phyloP scores from a whole-genome alignment of 176 grass and related monocot species.

The Rhipidocladum racemiflorum region DNA sequence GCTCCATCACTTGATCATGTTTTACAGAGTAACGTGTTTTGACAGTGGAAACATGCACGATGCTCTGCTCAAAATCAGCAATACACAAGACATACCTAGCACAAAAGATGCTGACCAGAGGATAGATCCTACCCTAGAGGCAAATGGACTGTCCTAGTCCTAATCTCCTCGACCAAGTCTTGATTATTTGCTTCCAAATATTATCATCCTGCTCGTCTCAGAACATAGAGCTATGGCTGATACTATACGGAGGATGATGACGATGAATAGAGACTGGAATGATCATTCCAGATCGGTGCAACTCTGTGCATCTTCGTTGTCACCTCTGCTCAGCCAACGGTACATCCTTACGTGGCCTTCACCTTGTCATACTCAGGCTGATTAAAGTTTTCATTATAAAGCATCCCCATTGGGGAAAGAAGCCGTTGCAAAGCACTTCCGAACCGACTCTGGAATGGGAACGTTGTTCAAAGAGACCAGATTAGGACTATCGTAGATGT shows the following conservation, averaged over 20 bases:
- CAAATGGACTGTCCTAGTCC: not conserved
- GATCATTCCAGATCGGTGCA: not conserved
- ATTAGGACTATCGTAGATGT: not conserved
- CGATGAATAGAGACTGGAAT: not conserved
- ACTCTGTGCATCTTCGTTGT: not conserved
- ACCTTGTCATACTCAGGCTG: slow-evolving; percentile 32
- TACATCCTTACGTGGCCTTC: not conserved
- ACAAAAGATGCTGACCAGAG: not conserved
- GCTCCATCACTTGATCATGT: not conserved
- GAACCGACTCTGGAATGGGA: slow-evolving; percentile 54
- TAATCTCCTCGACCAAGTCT: not conserved
- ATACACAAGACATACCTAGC: not conserved
- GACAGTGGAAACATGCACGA: not conserved
- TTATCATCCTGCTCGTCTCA: not conserved
- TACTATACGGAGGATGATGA: not conserved
- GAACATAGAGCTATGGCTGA: not conserved
- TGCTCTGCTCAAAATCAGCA: not conserved
- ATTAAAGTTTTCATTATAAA: slow-evolving; percentile 69
- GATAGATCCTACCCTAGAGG: not conserved
- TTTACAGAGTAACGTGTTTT: not conserved
- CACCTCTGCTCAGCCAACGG: not conserved
- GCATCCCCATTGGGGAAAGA: slow-evolving; percentile 58
- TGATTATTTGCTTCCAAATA: not conserved
- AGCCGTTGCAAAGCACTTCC: slow-evolving; percentile 70
- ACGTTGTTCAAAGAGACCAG: not conserved